Conservation (phyloP, 2,329 filamentous ascomycete genomes). For the Zymoseptoria passerinii region DNA sequence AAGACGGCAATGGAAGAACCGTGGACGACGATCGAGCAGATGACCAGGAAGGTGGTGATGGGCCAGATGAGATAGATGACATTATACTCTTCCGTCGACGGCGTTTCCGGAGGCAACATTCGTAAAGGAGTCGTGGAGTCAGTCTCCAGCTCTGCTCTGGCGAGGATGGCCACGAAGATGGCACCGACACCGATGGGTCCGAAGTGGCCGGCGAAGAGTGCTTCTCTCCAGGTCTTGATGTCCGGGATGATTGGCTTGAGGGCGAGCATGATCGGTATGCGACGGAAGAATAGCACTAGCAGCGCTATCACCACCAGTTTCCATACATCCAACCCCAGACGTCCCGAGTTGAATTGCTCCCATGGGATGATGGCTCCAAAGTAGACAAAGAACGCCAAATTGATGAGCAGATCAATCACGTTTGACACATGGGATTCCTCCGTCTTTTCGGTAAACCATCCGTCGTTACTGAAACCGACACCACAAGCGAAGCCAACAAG, state of each 20-base stretch:
- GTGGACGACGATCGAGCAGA: conserved; percentile 89
- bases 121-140: conserved; percentile 62
- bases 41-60: conserved; percentile 86
- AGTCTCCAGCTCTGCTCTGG: conserved; percentile 81
- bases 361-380: conserved; percentile 96
- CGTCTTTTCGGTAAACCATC: conserved; percentile 97
- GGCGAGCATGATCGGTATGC: conserved; percentile 86
- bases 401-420: conserved; percentile 94
- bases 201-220: conserved; percentile 93
- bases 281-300: conserved; percentile 88
- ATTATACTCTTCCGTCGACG: conserved; percentile 52
- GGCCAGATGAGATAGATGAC: conserved; percentile 89
- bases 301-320: conserved; percentile 87
- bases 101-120: conserved; percentile 46
- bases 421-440: conserved; percentile 98
- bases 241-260: conserved; percentile 92
- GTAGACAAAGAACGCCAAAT: conserved; percentile 96
- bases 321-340: conserved; percentile 74
- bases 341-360: conserved; percentile 72
- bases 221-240: conserved; percentile 96
- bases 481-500: conserved; percentile 90
- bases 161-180: conserved; percentile 89
- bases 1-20: conserved; percentile 98
- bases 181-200: conserved; percentile 95
- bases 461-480: conserved; percentile 98